These are phyloP conservation scores for Brettanomyces bruxellensis DNA, from an alignment of 805 yeast species.

Conservation along the genomic window DNA sequence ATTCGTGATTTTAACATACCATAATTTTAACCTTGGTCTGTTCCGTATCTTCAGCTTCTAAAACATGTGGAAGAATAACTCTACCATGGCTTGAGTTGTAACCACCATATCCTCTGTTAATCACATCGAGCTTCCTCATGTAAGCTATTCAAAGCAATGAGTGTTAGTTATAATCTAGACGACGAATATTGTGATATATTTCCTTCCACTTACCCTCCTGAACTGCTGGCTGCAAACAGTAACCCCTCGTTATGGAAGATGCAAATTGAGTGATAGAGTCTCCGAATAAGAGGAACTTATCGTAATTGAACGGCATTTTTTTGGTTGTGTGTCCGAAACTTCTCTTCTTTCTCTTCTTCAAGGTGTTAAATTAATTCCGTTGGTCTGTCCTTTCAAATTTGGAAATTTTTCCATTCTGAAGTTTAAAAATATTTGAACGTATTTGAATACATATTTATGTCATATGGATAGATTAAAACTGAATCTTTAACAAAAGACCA, in stretches of 20 bases:
- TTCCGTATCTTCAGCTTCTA: constrained; percentile 36
- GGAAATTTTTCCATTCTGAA: too few relatives aligned
- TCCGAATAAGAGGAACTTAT: constrained; percentile 25
- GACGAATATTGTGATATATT: not conserved
- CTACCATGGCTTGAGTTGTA: constrained; percentile 59
- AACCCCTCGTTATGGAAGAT: constrained; percentile 11
- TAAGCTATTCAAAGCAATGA: constrained; percentile 23
- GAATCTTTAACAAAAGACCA: too few relatives aligned
- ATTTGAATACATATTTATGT: too few relatives aligned
- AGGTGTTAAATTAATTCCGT: too few relatives aligned
- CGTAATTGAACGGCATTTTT: constrained; percentile 1
- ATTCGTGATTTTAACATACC: too few relatives aligned
- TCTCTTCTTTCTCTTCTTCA: too few relatives aligned
- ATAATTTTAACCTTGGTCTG: too few relatives aligned
- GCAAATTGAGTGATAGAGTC: constrained; percentile 28
- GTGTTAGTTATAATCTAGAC: not conserved
- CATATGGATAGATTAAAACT: too few relatives aligned
- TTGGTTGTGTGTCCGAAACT: not conserved
- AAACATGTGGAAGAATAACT: constrained; percentile 37
- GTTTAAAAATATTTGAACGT: too few relatives aligned
- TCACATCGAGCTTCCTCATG: constrained; percentile 53
- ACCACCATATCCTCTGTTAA: constrained; percentile 71
- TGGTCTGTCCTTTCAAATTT: too few relatives aligned
- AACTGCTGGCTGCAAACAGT: not conserved
- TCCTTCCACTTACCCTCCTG: not conserved